These are phyloP conservation scores for Cutaneotrichosporon cutaneum DNA, from an alignment of 1,284 basidiomycete genomes.

Conservation along the genomic window DNA sequence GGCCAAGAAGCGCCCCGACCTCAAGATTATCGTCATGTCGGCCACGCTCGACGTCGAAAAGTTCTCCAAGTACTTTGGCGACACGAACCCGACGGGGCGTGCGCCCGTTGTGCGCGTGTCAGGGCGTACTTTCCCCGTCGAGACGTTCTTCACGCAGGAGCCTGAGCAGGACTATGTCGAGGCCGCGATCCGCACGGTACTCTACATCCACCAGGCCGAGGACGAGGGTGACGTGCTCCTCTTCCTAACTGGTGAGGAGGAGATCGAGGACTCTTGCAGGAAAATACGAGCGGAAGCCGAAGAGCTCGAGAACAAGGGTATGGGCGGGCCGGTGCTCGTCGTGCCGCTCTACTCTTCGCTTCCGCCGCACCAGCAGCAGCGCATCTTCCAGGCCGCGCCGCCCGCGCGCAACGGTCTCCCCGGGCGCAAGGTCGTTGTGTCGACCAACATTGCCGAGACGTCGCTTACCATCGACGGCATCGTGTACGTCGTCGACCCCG, in stretches of 20 bases:
- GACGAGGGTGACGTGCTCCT: constrained; percentile 89
- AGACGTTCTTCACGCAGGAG: constrained; percentile 91
- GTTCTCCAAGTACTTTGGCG: constrained; percentile 92
- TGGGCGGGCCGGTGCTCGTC: constrained; percentile 81
- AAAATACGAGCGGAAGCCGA: constrained; percentile 90
- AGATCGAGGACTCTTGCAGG: constrained; percentile 94
- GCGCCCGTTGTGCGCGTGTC: constrained; percentile 95
- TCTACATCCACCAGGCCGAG: constrained; percentile 97
- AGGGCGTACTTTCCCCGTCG: constrained; percentile 93
- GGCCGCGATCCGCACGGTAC: constrained; percentile 90
- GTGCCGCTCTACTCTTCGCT: constrained; percentile 92
- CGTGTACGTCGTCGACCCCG: constrained; percentile 97
- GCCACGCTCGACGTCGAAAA: constrained; percentile 96
- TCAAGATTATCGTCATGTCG: constrained; percentile 98
- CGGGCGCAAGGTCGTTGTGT: constrained; percentile 90
- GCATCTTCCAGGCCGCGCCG: constrained; percentile 81
- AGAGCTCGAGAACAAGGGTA: constrained; percentile 66
- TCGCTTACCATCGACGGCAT: constrained; percentile 98
- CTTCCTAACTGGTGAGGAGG: constrained; percentile 97
- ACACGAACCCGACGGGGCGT: constrained; percentile 55
- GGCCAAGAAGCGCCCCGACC: constrained; percentile 75
- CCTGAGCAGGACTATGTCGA: constrained; percentile 97
- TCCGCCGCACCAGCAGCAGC: constrained; percentile 88
- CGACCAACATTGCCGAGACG: constrained; percentile 98
- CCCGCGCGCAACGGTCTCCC: constrained; percentile 68